A percentile compares a stretch with the other conserved stretches of the same genome.
Evolutionary conservation across 176 grass and related monocot genomes (phyloP).

Genomic region (maize (Zea mays)): Zm-B73-REFERENCE-NAM-5.0 NC_050104.1:10297001-10297500

Average conservation of each 20-base stretch:
- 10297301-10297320: neutral
- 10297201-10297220: neutral
- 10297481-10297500: neutral
- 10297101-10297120: neutral
- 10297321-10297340: neutral
- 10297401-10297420: neutral
- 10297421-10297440: neutral
- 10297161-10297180: neutral
- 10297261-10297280: neutral
- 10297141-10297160: neutral
- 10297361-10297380: neutral
- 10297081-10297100: neutral
- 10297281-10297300: neutral
- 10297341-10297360: neutral
- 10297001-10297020: too few relatives aligned
- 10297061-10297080: neutral
- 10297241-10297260: neutral
- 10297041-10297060: neutral
- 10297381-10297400: neutral
- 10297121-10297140: neutral
- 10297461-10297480: constrained; percentile 4
- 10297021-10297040: neutral
- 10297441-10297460: neutral
- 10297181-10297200: neutral
- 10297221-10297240: neutral